A percentile compares a stretch with the other conserved stretches of the same genome.
These are phyloP conservation scores for Hyphodiscus hymeniophilus DNA, from an alignment of 495 filamentous ascomycete genomes.

Conservation along the genomic window DNA sequence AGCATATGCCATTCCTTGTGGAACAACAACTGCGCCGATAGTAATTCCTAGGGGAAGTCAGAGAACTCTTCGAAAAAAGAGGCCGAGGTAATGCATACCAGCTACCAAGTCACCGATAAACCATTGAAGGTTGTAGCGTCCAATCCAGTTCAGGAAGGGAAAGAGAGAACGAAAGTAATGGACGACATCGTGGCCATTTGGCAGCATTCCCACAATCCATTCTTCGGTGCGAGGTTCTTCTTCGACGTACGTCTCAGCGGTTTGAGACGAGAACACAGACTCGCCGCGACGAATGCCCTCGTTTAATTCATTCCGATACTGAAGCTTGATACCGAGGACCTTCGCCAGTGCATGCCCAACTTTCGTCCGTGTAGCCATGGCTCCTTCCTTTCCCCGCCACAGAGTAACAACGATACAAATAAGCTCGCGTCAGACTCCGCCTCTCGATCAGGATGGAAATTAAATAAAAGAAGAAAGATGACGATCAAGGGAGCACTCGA, in stretches of 20 bases:
- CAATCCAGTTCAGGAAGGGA: slow-evolving; percentile 84
- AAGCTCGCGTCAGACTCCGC: not conserved
- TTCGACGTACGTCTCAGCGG: slow-evolving; percentile 76
- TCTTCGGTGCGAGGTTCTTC: slow-evolving; percentile 66
- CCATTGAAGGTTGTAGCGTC: slow-evolving; percentile 84
- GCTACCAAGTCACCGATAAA: slow-evolving; percentile 81
- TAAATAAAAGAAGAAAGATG: not conserved
- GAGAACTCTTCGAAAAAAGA: too few relatives aligned
- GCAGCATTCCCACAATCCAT: slow-evolving; percentile 57
- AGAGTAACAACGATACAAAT: too few relatives aligned
- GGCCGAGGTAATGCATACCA: slow-evolving; percentile 42
- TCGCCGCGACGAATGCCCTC: slow-evolving; percentile 57
- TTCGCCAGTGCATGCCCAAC: slow-evolving; percentile 70
- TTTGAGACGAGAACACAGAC: slow-evolving; percentile 68
- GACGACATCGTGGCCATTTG: slow-evolving; percentile 41
- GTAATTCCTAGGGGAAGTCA: slow-evolving; percentile 61
- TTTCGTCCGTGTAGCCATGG: slow-evolving; percentile 38
- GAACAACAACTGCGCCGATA: slow-evolving; percentile 90
- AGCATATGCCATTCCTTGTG: slow-evolving; percentile 97
- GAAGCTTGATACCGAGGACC: slow-evolving; percentile 77
- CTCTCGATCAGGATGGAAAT: not conserved
- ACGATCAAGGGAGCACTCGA: not conserved
- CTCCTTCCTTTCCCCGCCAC: not conserved
- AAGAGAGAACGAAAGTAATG: slow-evolving; percentile 65
- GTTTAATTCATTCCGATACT: slow-evolving; percentile 44